Evolutionary conservation across 768 basidiomycete genomes (phyloP).

Genomic region (Boletus rubropictus): DNA sequence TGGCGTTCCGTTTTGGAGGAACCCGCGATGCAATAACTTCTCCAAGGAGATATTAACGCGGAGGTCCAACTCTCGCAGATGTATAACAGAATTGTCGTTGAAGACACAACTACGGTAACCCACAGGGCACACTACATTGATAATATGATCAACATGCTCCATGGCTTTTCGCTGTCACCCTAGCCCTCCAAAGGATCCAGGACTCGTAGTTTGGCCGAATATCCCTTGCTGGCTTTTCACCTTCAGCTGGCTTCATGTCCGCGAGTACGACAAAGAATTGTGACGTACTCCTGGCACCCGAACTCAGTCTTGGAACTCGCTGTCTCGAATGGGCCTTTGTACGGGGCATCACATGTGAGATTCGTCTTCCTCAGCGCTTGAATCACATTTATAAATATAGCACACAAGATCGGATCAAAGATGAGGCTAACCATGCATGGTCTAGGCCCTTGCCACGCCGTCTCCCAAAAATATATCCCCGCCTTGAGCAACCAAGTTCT

Average conservation of each 20-base stretch:
- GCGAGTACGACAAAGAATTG: slow-evolving; percentile 49
- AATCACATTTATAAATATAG: slow-evolving; percentile 45
- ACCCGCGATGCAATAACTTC: slow-evolving; percentile 4
- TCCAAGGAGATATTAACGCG: not conserved
- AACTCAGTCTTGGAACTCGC: slow-evolving; percentile 40
- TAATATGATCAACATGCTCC: slow-evolving; percentile 19
- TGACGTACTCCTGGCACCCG: slow-evolving; percentile 41
- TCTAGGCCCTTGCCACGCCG: slow-evolving; percentile 45
- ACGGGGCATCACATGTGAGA: slow-evolving; percentile 35
- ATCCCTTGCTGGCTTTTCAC: slow-evolving; percentile 46
- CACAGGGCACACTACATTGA: not conserved
- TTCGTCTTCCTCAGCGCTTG: slow-evolving; percentile 47
- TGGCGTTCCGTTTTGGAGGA: not conserved
- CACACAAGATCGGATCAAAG: slow-evolving; percentile 15
- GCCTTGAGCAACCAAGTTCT: slow-evolving; percentile 48
- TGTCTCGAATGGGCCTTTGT: slow-evolving; percentile 46
- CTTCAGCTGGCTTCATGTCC: slow-evolving; percentile 36
- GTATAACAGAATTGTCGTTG: not conserved
- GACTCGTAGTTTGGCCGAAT: slow-evolving; percentile 35
- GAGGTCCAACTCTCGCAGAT: not conserved
- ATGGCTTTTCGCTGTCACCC: slow-evolving; percentile 34
- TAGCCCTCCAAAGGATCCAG: slow-evolving; percentile 32
- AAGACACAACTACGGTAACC: not conserved
- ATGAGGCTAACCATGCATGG: not conserved
- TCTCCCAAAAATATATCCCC: slow-evolving; percentile 50